Base-by-base conservation (phyloP, 2,329 filamentous ascomycete species). In the Aspergillus phoenicis region DNA sequence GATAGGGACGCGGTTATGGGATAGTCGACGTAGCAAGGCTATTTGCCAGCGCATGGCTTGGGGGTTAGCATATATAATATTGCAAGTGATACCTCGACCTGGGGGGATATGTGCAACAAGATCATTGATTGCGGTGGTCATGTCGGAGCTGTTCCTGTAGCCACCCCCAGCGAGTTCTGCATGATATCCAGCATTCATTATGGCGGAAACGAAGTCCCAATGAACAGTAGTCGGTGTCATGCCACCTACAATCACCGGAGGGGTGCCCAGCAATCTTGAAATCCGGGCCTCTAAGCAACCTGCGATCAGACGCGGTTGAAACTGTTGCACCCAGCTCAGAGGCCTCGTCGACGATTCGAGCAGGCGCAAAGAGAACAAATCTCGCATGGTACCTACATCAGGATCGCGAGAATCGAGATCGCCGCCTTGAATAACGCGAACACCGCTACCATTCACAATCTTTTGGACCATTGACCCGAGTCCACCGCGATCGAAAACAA, bases 201-300 rank as follows among this genome's bases (percentile, higher is more conserved):
- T 82, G n/a, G 81, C 79, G 6, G 81, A 77, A 3, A 84, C 82
- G 56, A 85, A 83, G 56, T 84, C 81, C 89, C 91, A 95, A 0
- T 91, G 87, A 3, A 96, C 91, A 0, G 93, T 97, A 62, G 86
- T 87, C 11, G 93, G 93, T 2, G 93, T 97, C 93, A 97, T 97
- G 75, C 93, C 93, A 59, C 93, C 91, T 62, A 97, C 92, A 82
- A 97, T 89, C 64, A 97, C 82, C 0, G 93, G 93, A 8, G 93
- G 92, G 4, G 95, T 82, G 68, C 93, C 93, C 17, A 97, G 82
- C 20, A 96, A 82, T 68, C 91, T 85, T 77, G 90, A 96, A 89
- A 97, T 95, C 82, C 97, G 97, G 64, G 95, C 99, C 75, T 98
- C 93, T 51, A 99, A 91, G 68, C 91, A 85, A n/a, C 92, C 91